These are phyloP conservation scores for Acorus gramineus DNA, from an alignment of 106 monocot genomes.

Conservation along the genomic window DNA sequence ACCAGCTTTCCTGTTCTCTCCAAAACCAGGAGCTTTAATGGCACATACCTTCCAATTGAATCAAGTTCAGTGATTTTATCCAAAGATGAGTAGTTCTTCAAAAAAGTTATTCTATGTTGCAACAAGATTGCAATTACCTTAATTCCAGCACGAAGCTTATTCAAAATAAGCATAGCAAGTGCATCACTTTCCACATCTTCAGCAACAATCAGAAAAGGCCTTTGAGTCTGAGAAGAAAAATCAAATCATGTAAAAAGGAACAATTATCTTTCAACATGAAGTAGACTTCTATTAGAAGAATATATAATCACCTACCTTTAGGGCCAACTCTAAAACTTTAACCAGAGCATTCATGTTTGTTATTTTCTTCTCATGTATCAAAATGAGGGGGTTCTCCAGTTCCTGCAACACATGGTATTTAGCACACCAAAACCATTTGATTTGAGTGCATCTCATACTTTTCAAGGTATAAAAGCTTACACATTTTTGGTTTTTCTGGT, in stretches of 20 bases:
- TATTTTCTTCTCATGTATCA: constrained; percentile 30
- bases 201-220: constrained; percentile 4
- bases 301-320: constrained; percentile 16
- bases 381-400: constrained; percentile 26
- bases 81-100: too few relatives aligned
- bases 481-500: constrained; percentile 33
- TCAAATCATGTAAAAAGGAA: not conserved
- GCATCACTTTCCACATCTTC: constrained; percentile 20
- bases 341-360: constrained; percentile 23
- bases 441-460: not conserved
- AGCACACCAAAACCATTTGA: not conserved
- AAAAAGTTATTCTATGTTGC: too few relatives aligned
- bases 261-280: too few relatives aligned
- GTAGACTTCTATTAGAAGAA: not conserved
- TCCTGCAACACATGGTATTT: constrained; percentile 13
- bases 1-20: too few relatives aligned
- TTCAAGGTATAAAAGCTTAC: constrained; percentile 6
- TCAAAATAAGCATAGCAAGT: not conserved
- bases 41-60: too few relatives aligned
- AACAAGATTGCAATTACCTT: not conserved
- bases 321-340: constrained; percentile 24
- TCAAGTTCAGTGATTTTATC: too few relatives aligned
- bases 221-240: not conserved
- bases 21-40: too few relatives aligned
- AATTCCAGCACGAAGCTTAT: not conserved